Evolutionary conservation across 2,329 filamentous ascomycete genomes (phyloP).

Genomic region (Dactylellina sp.): DNA sequence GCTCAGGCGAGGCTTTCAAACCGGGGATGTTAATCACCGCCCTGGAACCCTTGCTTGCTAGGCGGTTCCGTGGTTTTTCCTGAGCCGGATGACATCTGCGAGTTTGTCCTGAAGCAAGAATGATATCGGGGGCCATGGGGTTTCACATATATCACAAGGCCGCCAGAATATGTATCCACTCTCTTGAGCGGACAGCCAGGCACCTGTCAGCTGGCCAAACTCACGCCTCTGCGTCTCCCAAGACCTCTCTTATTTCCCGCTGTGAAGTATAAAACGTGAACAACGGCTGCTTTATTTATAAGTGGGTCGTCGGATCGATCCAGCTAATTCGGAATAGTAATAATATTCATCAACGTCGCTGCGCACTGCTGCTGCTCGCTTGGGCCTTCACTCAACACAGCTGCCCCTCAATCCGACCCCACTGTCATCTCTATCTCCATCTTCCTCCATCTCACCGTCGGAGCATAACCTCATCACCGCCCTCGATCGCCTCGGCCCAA

Average conservation of each 20-base stretch:
- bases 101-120: not conserved
- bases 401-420: constrained; percentile 35
- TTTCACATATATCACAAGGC: constrained; percentile 46
- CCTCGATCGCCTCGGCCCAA: constrained; percentile 15
- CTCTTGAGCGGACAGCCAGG: constrained; percentile 21
- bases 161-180: constrained; percentile 8
- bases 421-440: constrained; percentile 21
- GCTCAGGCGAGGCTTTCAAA: constrained; percentile 13
- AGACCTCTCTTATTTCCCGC: not conserved
- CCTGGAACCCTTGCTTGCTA: constrained; percentile 4
- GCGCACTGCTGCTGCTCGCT: constrained; percentile 20
- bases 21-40: constrained; percentile 2
- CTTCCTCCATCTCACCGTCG: constrained; percentile 12
- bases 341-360: too few relatives aligned
- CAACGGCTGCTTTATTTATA: not conserved
- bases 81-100: constrained; percentile 17
- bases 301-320: not conserved
- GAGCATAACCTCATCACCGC: not conserved
- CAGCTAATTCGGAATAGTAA: constrained; percentile 5
- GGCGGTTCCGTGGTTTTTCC: constrained; percentile 4
- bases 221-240: not conserved
- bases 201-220: constrained; percentile 35
- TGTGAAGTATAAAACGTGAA: constrained; percentile 7
- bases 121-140: constrained; percentile 16
- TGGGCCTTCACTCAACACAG: constrained; percentile 41